phyloP scores from a whole-genome alignment of 176 grass and related monocot genomes.

The Triticum aestivum region DNA sequence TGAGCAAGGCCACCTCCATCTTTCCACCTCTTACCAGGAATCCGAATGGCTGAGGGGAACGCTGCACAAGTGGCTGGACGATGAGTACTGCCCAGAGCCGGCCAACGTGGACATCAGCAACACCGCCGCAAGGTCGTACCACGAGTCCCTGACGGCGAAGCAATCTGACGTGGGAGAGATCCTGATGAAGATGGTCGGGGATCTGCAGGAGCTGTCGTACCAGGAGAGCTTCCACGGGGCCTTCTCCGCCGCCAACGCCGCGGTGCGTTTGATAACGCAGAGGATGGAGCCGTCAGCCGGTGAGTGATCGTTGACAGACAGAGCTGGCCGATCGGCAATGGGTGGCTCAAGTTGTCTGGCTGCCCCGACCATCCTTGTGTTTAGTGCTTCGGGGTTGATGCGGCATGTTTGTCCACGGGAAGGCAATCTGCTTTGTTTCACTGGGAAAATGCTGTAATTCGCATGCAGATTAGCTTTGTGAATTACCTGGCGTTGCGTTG shows the following conservation, averaged over 20 bases:
- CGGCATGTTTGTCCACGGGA: neutral
- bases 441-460: neutral
- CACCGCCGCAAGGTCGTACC: slow-evolving; percentile 60
- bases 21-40: slow-evolving; percentile 45
- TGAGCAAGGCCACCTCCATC: neutral
- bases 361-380: neutral
- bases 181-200: slow-evolving; percentile 63
- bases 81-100: slow-evolving; percentile 80
- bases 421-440: neutral
- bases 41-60: slow-evolving; percentile 83
- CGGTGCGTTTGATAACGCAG: slow-evolving; percentile 61
- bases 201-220: slow-evolving; percentile 75
- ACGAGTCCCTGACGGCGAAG: slow-evolving; percentile 49
- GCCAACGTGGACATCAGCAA: slow-evolving; percentile 88
- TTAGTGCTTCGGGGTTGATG: neutral
- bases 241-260: slow-evolving; percentile 80
- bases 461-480: neutral
- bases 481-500: too few species aligned
- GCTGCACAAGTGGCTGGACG: slow-evolving; percentile 83
- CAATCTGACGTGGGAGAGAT: slow-evolving; percentile 81
- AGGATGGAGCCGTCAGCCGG: slow-evolving; percentile 40
- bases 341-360: neutral
- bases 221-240: slow-evolving; percentile 80
- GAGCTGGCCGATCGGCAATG: neutral
- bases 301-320: neutral